Evolutionary conservation across 441 rosid genomes (phyloP), one percentile per base, ranked within the genome.

Genomic region (Geranium incanum): DNA sequence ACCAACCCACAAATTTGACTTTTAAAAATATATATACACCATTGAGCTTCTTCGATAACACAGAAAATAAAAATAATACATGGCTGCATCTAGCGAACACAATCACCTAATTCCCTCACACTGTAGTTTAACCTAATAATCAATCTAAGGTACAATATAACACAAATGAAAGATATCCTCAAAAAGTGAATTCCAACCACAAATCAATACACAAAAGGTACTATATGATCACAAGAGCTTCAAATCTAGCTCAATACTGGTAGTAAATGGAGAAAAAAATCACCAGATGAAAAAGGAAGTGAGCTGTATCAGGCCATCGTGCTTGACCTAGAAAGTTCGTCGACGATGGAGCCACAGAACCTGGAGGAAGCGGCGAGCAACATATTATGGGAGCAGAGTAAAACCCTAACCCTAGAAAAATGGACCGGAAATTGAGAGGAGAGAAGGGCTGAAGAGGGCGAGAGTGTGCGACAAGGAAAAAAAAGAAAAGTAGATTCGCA

Each of bases 391-490:
- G 19, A 23, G 6, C 59, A 7, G 38, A 12, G 52, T 41, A 79
- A 71, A 84, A 85, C 87, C 87, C 87, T 81, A 82, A 84, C 86
- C 86, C 88, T 77, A 80, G 52, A 41, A 41, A 41, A 41, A 33
- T 12, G 5, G 57, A 9, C 16, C 57, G 67, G 74, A 67, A 4
- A 36, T 16, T 13, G 64, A 68, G 69, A 59, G 8, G 62, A 36
- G 12, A 64, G 15, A 55, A 21, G 8, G 8, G 16, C 0, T 1
- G 23, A 15, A 7, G 21, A 38, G 39, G 41, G 43, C 8, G 28
- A 28, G 68, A 50, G 38, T 13, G 67, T 6, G 8, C 0, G 12
- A 7, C 5, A 5, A 7, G n/a, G 33, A 7, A 2, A 64, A 9
- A 7, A 23, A 33, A 65, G 4, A 3, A 1, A 65, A 65, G 8